phyloP scores from a whole-genome alignment of 768 basidiomycete genomes.

The Exsudoporus frostii region DNA sequence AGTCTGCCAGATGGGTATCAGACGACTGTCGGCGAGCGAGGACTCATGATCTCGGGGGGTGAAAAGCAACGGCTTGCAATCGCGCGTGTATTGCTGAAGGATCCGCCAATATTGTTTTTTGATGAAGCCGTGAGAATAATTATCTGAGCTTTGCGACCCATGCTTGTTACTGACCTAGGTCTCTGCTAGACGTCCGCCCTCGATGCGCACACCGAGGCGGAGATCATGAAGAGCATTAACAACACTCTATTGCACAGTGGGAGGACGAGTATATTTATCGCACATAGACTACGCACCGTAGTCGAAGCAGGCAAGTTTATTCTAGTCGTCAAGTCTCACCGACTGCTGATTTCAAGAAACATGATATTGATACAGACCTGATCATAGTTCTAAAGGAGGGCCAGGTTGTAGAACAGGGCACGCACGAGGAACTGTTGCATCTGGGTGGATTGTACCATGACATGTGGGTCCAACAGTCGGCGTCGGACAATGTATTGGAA shows the following conservation, averaged over 20 bases:
- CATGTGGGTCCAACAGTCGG: conserved; percentile 80
- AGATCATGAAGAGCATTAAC: conserved; percentile 94
- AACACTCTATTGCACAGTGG: conserved; percentile 67
- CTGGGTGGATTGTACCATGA: conserved; percentile 67
- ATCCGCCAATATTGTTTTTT: conserved; percentile 95
- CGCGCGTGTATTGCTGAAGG: conserved; percentile 87
- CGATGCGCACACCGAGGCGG: conserved; percentile 92
- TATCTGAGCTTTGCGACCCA: not conserved
- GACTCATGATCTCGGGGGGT: conserved; percentile 97
- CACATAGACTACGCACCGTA: conserved; percentile 86
- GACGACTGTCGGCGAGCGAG: conserved; percentile 94
- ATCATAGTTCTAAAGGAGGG: conserved; percentile 96
- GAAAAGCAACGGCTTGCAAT: conserved; percentile 98
- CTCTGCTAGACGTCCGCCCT: conserved; percentile 80
- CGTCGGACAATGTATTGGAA: conserved; percentile 32
- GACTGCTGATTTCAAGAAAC: not conserved
- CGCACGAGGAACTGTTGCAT: conserved; percentile 81
- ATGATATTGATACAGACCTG: conserved; percentile 50
- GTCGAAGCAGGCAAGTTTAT: conserved; percentile 73
- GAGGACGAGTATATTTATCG: conserved; percentile 95
- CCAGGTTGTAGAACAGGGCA: conserved; percentile 86
- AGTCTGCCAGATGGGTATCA: conserved; percentile 80
- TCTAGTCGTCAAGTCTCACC: not conserved
- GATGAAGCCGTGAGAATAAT: conserved; percentile 83
- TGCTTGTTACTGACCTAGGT: not conserved